Evolutionary conservation across 225 moss, liverwort and hornwort genomes (phyloP).

Genomic region (Pseudisothecium myosuroides): DNA sequence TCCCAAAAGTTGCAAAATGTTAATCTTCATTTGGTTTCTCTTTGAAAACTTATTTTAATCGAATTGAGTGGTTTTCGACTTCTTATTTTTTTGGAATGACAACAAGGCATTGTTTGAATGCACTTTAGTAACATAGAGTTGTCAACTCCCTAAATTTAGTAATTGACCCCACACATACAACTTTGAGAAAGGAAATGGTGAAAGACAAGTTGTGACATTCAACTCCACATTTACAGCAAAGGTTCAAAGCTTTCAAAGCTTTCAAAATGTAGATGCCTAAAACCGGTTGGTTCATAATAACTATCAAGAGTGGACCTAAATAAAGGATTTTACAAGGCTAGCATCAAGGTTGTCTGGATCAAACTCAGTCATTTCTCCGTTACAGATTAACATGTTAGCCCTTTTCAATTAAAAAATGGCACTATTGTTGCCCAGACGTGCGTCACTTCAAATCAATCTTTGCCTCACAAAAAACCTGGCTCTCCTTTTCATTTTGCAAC

Average conservation of each 20-base stretch:
- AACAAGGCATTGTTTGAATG: not conserved
- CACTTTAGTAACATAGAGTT: not conserved
- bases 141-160: not conserved
- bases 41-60: not conserved
- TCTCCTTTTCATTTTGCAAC: not conserved
- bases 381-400: not conserved
- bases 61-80: not conserved
- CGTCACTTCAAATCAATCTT: not conserved
- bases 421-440: not conserved
- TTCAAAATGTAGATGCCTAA: not conserved
- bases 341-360: not conserved
- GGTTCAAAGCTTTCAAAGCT: not conserved
- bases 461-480: not conserved
- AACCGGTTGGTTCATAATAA: not conserved
- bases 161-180: not conserved
- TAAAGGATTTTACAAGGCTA: not conserved
- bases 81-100: not conserved
- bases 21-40: not conserved
- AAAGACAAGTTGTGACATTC: not conserved
- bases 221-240: not conserved
- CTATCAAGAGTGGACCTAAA: not conserved
- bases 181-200: not conserved
- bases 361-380: not conserved
- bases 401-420: not conserved
- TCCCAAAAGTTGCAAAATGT: not conserved